Evolutionary conservation across 768 basidiomycete species (phyloP), one percentile per base, ranked within the genome.

Genomic region (Gymnopilus dilepis): DNA sequence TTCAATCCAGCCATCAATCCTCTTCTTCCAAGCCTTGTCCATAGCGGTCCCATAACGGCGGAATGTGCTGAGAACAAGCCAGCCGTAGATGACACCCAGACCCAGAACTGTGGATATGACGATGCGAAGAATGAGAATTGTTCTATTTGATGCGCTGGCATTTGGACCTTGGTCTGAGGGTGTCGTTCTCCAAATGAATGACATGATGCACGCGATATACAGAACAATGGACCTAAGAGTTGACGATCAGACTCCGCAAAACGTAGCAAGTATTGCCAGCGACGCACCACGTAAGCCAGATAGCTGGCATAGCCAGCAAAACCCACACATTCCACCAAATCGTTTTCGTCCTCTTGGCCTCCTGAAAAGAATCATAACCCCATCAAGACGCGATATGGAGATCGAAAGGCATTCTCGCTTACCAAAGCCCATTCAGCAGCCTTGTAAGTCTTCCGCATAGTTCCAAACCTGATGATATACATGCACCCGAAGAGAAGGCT

Each of bases 261-360:
- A 21, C n/a, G 15, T 57, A 5, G 31, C 13, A 12, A n/a, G n/a
- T 19, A 19, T 22, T 8, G 17, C 22, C 11, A 45, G 6, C n/a
- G 3, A 54, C 70, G 17, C 52, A 84, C 86, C 86, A 89, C 4
- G 84, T 77, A 31, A 88, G 79, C 85, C 86, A 88, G 21, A 87
- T 65, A 1, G 79, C 83, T 0, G 87, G 87, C 76, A 86, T 81
- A 0, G 86, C 84, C 24, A 89, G 74, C 19, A 88, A 61, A 1
- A 87, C 81, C 86, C 87, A 87, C 19, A 88, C 82, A 60, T 89
- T 89, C 87, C 88, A 77, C 65, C 69, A 74, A 28, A 72, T 67
- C 1, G 70, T 65, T 21, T 64, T 64, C 1, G 63, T 58, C 37
- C 67, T 73, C 45, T 82, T 80, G 2, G 86, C 82, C 66, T 88